Conservation (phyloP, 257 asterid genomes). For the Gardenia jasminoides region DNA sequence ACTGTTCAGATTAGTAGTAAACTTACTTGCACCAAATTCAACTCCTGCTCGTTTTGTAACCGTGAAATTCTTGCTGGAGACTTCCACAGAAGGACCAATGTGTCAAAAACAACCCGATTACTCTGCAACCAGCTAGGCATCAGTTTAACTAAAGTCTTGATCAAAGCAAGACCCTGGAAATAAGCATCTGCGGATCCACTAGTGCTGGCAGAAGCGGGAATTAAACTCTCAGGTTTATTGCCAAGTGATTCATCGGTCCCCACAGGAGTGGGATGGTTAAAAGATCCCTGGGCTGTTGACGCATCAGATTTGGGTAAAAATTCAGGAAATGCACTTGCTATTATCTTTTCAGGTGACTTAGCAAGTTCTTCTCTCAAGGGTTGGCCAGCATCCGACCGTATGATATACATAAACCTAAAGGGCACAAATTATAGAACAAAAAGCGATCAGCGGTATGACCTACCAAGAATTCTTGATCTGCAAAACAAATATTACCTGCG, state of each 20-base stretch:
- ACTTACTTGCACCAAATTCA: slow-evolving; percentile 91
- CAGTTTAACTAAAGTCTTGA: slow-evolving; percentile 88
- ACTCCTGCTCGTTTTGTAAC: slow-evolving; percentile 89
- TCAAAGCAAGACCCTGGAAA: slow-evolving; percentile 94
- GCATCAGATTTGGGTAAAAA: slow-evolving; percentile 55
- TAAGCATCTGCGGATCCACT: slow-evolving; percentile 74
- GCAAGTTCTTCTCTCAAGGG: slow-evolving; percentile 98
- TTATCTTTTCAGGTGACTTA: slow-evolving; percentile 93
- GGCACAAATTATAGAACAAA: slow-evolving; percentile 13
- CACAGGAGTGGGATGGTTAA: slow-evolving; percentile 48
- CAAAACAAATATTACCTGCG: slow-evolving; percentile 59
- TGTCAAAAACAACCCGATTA: slow-evolving; percentile 78
- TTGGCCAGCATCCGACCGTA: slow-evolving; percentile 97
- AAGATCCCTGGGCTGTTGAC: slow-evolving; percentile 55
- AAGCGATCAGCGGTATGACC: neutral
- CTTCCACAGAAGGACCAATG: slow-evolving; percentile 86
- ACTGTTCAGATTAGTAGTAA: slow-evolving; percentile 8
- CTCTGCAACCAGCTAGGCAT: slow-evolving; percentile 98
- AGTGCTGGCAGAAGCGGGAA: slow-evolving; percentile 44
- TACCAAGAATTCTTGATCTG: slow-evolving; percentile 11
- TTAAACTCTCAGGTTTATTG: slow-evolving; percentile 65
- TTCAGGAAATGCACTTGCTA: slow-evolving; percentile 88
- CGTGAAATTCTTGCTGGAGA: slow-evolving; percentile 84
- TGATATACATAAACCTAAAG: slow-evolving; percentile 90
- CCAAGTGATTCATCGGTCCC: slow-evolving; percentile 54